Percentiles rank a stretch among this genome's conserved stretches.
phyloP scores from a whole-genome alignment of 2,329 filamentous ascomycete genomes.

The Tolypocladium nubicola region DNA sequence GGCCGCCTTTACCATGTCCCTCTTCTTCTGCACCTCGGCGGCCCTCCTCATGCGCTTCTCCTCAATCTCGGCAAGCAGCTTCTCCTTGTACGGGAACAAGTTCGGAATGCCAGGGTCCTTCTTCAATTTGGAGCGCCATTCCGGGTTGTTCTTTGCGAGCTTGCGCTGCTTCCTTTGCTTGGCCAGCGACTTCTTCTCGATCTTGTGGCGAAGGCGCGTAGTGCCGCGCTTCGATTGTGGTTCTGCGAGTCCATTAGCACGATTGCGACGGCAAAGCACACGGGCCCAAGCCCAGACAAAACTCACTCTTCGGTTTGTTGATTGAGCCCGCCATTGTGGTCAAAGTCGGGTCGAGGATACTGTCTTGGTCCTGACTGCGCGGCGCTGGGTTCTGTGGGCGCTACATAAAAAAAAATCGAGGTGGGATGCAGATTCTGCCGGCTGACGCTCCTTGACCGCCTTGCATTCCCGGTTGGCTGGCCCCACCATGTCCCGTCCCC shows the following conservation, averaged over 20 bases:
- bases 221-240: constrained; percentile 89
- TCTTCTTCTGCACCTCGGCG: constrained; percentile 62
- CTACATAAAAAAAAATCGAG: constrained; percentile 25
- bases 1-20: constrained; percentile 61
- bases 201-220: constrained; percentile 87
- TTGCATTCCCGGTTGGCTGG: constrained; percentile 7
- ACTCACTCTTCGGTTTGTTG: constrained; percentile 44
- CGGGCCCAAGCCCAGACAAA: not conserved
- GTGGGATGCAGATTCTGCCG: constrained; percentile 28
- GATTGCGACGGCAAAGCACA: not conserved
- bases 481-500: not conserved
- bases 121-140: constrained; percentile 92
- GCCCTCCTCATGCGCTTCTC: constrained; percentile 71
- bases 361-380: constrained; percentile 2
- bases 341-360: not conserved
- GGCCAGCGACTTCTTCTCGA: constrained; percentile 79
- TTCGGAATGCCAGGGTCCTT: constrained; percentile 98
- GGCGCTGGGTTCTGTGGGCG: not conserved
- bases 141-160: constrained; percentile 86
- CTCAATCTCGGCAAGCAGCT: constrained; percentile 88
- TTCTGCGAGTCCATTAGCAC: constrained; percentile 40
- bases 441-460: constrained; percentile 17
- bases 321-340: constrained; percentile 40
- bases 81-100: constrained; percentile 95
- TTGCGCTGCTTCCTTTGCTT: constrained; percentile 90